phyloP scores from a whole-genome alignment of 2,329 filamentous ascomycete genomes.

The Helminthosporium solani region DNA sequence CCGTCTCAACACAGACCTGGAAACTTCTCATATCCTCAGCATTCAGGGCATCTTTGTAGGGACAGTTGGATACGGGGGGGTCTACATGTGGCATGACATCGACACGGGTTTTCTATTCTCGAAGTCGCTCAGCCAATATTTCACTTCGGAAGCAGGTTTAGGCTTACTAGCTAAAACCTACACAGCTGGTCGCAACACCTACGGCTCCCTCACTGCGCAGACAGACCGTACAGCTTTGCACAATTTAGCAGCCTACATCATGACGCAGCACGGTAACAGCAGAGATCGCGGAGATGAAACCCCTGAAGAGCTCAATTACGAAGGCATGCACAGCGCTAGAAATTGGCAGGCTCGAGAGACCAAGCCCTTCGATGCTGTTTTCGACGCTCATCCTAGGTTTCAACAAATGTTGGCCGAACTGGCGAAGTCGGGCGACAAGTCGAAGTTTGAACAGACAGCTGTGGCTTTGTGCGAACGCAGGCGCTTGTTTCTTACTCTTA shows the following conservation, averaged over 20 bases:
- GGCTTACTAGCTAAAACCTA: conserved; percentile 1
- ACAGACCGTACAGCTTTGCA: neutral
- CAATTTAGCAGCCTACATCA: conserved; percentile 6
- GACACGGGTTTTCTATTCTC: conserved; percentile 3
- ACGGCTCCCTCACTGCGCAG: conserved; percentile 4
- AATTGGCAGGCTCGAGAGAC: neutral
- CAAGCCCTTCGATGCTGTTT: neutral
- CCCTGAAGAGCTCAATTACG: too few relatives aligned
- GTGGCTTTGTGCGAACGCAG: conserved; percentile 3
- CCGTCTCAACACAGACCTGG: neutral
- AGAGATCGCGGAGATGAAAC: too few relatives aligned
- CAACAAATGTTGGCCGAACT: neutral
- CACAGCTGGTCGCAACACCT: conserved; percentile 6
- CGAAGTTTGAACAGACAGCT: conserved; percentile 3
- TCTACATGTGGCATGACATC: conserved; percentile 5
- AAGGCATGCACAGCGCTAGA: neutral
- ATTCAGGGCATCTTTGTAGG: conserved; percentile 7
- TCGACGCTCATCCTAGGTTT: conserved; percentile 3
- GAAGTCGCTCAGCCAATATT: conserved; percentile 1
- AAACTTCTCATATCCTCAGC: neutral
- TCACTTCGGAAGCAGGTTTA: conserved; percentile 6
- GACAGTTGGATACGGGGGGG: conserved; percentile 2
- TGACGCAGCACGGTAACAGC: neutral
- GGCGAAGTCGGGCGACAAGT: conserved; percentile 1
- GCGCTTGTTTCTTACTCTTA: conserved; percentile 8